Conservation (phyloP, 225 moss, liverwort and hornwort species). For the Anthoceros angustus region DNA sequence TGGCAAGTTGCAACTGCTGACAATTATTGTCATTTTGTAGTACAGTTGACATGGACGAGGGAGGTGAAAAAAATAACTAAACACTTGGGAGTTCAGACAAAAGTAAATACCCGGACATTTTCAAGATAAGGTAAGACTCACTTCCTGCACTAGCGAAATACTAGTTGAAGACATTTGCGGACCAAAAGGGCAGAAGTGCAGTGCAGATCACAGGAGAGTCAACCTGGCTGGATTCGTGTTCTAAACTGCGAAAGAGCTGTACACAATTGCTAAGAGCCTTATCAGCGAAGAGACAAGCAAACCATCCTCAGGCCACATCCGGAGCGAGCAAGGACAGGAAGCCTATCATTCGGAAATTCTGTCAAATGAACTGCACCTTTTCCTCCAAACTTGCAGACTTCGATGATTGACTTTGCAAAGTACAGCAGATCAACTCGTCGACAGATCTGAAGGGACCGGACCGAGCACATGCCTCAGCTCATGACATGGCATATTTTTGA, state of each 20-base stretch:
- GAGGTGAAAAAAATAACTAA: too few relatives aligned
- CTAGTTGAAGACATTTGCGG: too few relatives aligned
- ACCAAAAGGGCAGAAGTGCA: too few relatives aligned
- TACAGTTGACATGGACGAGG: too few relatives aligned
- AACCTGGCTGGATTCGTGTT: too few relatives aligned
- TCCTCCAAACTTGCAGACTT: background rate
- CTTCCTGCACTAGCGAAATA: too few relatives aligned
- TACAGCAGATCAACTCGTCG: background rate
- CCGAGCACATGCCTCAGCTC: conserved; percentile 6
- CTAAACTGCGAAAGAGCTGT: background rate
- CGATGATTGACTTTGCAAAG: background rate
- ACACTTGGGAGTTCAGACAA: too few relatives aligned
- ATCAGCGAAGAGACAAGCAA: background rate
- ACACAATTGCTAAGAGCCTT: background rate
- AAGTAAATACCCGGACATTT: too few relatives aligned
- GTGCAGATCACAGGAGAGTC: too few relatives aligned
- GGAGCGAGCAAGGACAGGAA: background rate
- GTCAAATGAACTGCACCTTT: background rate
- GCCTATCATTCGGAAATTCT: background rate
- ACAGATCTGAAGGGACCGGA: background rate
- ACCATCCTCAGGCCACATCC: background rate
- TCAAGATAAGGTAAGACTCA: too few relatives aligned
- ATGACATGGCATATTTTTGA: conserved; percentile 31
- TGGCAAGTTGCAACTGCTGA: too few relatives aligned
- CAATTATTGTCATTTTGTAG: too few relatives aligned